Conservation (phyloP, 2,329 filamentous ascomycete genomes). For the Botryotinia globosa region DNA sequence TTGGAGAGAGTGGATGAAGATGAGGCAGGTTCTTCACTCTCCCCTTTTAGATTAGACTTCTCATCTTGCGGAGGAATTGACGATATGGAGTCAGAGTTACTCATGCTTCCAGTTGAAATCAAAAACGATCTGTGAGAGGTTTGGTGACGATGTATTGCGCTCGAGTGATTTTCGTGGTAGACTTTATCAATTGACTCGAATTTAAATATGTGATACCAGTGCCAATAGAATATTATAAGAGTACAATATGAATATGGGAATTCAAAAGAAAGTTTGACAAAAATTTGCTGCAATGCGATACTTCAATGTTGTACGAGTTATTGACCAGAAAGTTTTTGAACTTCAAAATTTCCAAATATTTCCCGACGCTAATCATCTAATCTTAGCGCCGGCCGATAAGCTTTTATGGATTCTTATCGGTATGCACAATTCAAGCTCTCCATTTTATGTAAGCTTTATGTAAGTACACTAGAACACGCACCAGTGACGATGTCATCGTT, state of each 20-base stretch:
- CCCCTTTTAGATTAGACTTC: neutral
- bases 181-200: neutral
- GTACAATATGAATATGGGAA: neutral
- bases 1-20: slow-evolving; percentile 1
- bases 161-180: neutral
- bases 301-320: neutral
- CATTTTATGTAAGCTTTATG: slow-evolving; percentile 5
- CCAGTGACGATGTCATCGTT: slow-evolving; percentile 11
- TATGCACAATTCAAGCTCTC: neutral
- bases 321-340: slow-evolving; percentile 10
- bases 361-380: neutral
- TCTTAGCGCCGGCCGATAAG: slow-evolving; percentile 3
- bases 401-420: neutral
- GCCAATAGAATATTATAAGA: neutral
- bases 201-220: neutral
- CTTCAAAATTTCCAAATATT: slow-evolving; percentile 17
- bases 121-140: neutral
- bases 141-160: neutral
- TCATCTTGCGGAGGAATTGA: neutral
- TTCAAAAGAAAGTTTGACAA: neutral
- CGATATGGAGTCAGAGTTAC: neutral
- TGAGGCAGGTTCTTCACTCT: neutral
- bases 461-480: neutral
- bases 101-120: slow-evolving; percentile 12
- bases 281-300: neutral